Percentiles rank a stretch among this genome's conserved stretches.
These are phyloP conservation scores for Sclerotinia borealis DNA, from an alignment of 2,329 filamentous ascomycete species.

Conservation along the genomic window DNA sequence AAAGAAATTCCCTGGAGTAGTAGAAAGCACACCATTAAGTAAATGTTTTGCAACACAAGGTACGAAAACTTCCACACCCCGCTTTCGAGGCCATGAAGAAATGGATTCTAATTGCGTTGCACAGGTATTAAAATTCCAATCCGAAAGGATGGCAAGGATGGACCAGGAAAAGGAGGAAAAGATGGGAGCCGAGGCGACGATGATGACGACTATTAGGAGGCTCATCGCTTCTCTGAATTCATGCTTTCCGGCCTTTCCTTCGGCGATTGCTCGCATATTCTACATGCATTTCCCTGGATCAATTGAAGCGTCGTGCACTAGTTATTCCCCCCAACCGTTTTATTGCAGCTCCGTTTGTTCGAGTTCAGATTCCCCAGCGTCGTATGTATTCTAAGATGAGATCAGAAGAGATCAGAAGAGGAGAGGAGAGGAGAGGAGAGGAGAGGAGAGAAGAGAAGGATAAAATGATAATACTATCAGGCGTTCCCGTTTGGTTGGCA, in stretches of 20 bases:
- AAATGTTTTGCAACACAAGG: constrained; percentile 91
- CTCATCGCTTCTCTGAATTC: background rate
- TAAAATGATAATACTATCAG: background rate
- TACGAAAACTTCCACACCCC: constrained; percentile 57
- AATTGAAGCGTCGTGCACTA: background rate
- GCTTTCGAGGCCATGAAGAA: background rate
- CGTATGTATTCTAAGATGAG: background rate
- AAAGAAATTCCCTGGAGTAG: constrained; percentile 97
- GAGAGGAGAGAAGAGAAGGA: background rate
- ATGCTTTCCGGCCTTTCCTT: background rate
- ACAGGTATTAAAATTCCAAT: constrained; percentile 61
- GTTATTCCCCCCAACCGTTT: background rate
- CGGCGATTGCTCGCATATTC: background rate
- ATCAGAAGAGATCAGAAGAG: background rate
- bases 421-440: background rate
- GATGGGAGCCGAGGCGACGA: constrained; percentile 28
- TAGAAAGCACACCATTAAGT: constrained; percentile 85
- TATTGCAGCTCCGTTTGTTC: background rate
- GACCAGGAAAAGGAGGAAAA: constrained; percentile 32
- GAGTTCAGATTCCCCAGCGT: background rate
- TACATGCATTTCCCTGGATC: background rate
- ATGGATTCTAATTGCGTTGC: background rate
- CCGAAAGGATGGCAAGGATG: constrained; percentile 86
- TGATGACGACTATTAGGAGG: constrained; percentile 15
- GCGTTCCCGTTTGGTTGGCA: background rate